Percentiles rank a stretch among this genome's conserved stretches.
phyloP scores from a whole-genome alignment of 2,329 filamentous ascomycete species.

The Colletotrichum camelliae region DNA sequence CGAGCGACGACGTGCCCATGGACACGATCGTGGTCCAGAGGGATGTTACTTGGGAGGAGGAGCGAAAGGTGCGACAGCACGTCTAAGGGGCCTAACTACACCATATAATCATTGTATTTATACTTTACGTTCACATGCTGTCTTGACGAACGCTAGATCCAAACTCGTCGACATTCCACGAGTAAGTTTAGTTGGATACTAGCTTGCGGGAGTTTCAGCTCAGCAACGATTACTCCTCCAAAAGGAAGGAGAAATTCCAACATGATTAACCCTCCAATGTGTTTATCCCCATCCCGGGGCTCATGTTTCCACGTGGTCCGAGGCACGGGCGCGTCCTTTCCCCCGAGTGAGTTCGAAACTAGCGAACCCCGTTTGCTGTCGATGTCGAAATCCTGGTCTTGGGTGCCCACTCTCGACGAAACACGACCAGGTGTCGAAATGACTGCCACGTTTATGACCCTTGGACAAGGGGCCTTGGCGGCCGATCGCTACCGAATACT shows the following conservation, averaged over 20 bases:
- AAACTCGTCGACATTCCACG: not conserved
- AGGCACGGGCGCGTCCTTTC: not conserved
- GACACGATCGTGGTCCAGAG: not conserved
- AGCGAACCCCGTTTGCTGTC: not conserved
- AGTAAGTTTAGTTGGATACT: not conserved
- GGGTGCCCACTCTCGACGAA: not conserved
- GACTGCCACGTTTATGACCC: not conserved
- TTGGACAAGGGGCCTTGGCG: not conserved
- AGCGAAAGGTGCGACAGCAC: not conserved
- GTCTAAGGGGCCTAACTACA: not conserved
- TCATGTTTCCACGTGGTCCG: not conserved
- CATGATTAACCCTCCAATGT: not conserved
- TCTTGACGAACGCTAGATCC: not conserved
- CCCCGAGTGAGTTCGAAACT: not conserved
- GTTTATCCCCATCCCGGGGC: not conserved
- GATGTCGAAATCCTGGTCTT: not conserved
- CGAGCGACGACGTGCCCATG: not conserved
- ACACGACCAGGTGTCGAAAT: not conserved
- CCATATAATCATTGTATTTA: not conserved
- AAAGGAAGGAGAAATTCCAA: not conserved
- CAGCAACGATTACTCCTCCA: not conserved
- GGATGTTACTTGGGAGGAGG: conserved; percentile 8
- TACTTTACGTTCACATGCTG: not conserved
- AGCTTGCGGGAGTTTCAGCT: not conserved
- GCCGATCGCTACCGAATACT: not conserved